Base-by-base conservation (phyloP, 2,329 filamentous ascomycete species). In the Teratosphaeria gauchensis region DNA sequence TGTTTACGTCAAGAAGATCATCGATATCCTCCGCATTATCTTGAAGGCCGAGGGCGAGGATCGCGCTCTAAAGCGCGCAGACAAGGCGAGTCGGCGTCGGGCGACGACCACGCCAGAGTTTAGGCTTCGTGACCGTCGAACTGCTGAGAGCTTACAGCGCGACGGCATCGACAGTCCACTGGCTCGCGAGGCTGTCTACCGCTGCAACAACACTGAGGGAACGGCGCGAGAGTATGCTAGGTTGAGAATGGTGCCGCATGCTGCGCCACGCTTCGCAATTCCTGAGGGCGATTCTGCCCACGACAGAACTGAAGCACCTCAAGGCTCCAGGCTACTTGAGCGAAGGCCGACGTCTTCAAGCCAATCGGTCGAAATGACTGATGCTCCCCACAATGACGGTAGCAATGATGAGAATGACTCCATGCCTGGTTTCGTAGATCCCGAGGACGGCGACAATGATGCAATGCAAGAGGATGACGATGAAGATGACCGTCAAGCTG, bases 21-120 rank as follows among this genome's bases (percentile, higher is more conserved):
- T 97, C 60, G 88, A 91, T 33, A 92, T 96, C 53, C 78, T 99
- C 59, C 89, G 89, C 65, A 84, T 84, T 4, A 86, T 95, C 16
- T 82, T 91, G 11, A 82, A 85, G 59, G 88, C 84, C n/a, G 90
- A 96, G 57, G 80, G 83, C 58, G 94, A 99, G 71, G 74, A 78
- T 8, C 80, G 80, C 60, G 88, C 84, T 19, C 81, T 79, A 69
- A 86, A 78, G 68, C 84, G 80, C 58, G 74, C 79, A 9, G 87
- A 90, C 55, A 83, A 84, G 60, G 76, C 80, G 12, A 79, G 78
- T 30, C 69, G 74, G 55, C 71, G 78, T 56, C 72, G 73, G 33
- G 75, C 19, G 46, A 72, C 76, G 4, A 68, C 75, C 38, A 75
- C 75, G 56, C 82, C 78, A 62, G 75, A 76, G 19, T 86, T 85